Conservation (phyloP, 2,329 filamentous ascomycete genomes). For the Sarocladiaceae sp. region DNA sequence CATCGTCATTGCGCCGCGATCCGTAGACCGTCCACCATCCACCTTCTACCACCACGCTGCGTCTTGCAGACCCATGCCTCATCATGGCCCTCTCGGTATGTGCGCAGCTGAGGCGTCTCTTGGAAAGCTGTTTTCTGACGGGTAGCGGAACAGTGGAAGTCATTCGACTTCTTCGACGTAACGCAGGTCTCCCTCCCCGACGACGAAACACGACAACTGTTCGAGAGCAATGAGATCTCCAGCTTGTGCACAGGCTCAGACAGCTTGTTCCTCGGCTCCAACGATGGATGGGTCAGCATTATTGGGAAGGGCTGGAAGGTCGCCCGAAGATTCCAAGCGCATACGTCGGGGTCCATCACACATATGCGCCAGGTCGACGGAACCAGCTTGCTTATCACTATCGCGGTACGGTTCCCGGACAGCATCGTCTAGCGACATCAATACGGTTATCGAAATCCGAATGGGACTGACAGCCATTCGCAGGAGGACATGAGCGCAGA, state of each 20-base stretch:
- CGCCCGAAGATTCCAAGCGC: conserved; percentile 77
- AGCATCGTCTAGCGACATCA: background rate
- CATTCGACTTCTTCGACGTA: conserved; percentile 99
- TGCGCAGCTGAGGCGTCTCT: background rate
- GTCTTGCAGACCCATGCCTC: conserved; percentile 11
- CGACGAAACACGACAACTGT: conserved; percentile 69
- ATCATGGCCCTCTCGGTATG: conserved; percentile 20
- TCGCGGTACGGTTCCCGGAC: too few relatives aligned
- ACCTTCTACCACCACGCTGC: background rate
- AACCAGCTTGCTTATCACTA: conserved; percentile 78
- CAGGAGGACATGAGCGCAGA: conserved; percentile 83
- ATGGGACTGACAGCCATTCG: background rate
- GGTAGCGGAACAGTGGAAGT: conserved; percentile 70
- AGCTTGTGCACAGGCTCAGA: conserved; percentile 82
- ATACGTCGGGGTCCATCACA: conserved; percentile 73
- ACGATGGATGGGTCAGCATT: conserved; percentile 81
- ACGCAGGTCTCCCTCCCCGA: conserved; percentile 73
- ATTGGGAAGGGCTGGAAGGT: conserved; percentile 84
- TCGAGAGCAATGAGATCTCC: conserved; percentile 77
- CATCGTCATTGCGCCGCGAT: conserved; percentile 12
- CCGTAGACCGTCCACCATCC: background rate
- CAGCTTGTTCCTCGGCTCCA: conserved; percentile 81
- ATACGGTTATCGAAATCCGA: background rate
- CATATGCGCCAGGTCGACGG: conserved; percentile 90
- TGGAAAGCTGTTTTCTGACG: background rate